Base-by-base conservation (phyloP, 352 stramenopile genomes). In the Globisporangium carolinianum region DNA sequence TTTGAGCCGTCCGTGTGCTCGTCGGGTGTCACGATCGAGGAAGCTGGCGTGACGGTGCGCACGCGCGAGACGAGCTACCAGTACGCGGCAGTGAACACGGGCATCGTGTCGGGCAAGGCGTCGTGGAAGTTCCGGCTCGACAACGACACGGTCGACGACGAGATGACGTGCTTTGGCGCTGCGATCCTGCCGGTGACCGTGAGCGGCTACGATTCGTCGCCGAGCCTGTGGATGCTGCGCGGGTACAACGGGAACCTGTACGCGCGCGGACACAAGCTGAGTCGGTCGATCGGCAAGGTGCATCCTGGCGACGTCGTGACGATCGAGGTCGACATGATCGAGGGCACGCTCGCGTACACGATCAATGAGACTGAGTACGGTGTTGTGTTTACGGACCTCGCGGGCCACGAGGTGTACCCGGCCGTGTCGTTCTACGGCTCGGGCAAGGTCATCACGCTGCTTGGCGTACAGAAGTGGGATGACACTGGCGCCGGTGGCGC, bases 201-300 rank as follows among this genome's bases (percentile, higher is more conserved):
- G 1, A 92, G 83, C 37, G 88, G 87, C 38, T 97, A 97, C 53
- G 91, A 96, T 56, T 95, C 88, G 12, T 96, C 86, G 24, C 83
- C 87, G 8, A 95, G 77, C 65, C 62, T 97, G 38, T 97, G 89
- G 89, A 97, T 97, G 89, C 62, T 95, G 2, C 76, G 89, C 49
- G 86, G 87, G 6, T 97, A 97, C 68, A 97, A 96, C 46, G 89
- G 89, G 24, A 94, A 95, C 49, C 58, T 97, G 36, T 97, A 97
- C 53, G 84, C 86, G 14, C 85, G 88, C 37, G 89, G 89, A 3
- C 81, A 93, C 60, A 96, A 96, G 54, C 59, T 97, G 43, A 90
- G 63, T 38, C 70, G 80, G 38, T 88, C 81, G 1, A 94, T 95
- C 38, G 79, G 83, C 7, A 97, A 95, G 72, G 84, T 96, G 2